phyloP scores from a whole-genome alignment of 371 early-diverging fungal species.

The Syncephalis plumigaleata region DNA sequence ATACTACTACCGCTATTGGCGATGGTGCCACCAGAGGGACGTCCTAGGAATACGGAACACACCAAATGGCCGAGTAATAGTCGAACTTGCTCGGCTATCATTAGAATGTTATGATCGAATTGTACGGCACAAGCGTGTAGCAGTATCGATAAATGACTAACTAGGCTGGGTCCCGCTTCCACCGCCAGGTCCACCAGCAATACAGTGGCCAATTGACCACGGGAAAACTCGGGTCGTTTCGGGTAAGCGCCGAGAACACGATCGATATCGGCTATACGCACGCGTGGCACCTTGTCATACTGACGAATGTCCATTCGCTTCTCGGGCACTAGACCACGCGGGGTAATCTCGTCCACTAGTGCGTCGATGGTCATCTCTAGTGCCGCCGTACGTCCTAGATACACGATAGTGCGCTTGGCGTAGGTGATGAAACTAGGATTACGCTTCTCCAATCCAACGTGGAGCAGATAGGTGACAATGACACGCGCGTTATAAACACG shows the following conservation, averaged over 20 bases:
- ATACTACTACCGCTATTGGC: no score
- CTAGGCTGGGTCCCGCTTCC: conserved; percentile 50
- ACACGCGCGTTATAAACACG: conserved; percentile 42
- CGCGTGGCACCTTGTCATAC: conserved; percentile 2
- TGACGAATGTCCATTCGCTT: conserved; percentile 1
- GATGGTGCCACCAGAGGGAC: no score
- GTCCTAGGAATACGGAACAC: conserved; percentile 30
- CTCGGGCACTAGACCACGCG: conserved; percentile 57
- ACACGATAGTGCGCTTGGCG: conserved; percentile 67
- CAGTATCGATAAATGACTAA: conserved; percentile 49
- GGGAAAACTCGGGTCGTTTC: conserved; percentile 53
- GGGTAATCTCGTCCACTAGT: conserved; percentile 47
- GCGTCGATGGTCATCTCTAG: conserved; percentile 37
- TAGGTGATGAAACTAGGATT: conserved; percentile 63
- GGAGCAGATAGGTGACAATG: conserved; percentile 52
- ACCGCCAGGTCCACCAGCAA: conserved; percentile 65
- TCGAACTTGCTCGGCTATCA: conserved; percentile 65
- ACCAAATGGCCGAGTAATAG: conserved; percentile 65
- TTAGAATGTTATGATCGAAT: conserved; percentile 52
- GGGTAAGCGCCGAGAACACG: conserved; percentile 40
- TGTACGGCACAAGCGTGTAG: conserved; percentile 66
- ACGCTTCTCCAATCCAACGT: conserved; percentile 50
- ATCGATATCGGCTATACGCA: conserved; percentile 49
- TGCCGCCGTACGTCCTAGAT: conserved; percentile 50
- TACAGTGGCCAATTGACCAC: conserved; percentile 59